Base-by-base conservation (phyloP, 2,329 filamentous ascomycete genomes). In the Botrytis paeoniae region DNA sequence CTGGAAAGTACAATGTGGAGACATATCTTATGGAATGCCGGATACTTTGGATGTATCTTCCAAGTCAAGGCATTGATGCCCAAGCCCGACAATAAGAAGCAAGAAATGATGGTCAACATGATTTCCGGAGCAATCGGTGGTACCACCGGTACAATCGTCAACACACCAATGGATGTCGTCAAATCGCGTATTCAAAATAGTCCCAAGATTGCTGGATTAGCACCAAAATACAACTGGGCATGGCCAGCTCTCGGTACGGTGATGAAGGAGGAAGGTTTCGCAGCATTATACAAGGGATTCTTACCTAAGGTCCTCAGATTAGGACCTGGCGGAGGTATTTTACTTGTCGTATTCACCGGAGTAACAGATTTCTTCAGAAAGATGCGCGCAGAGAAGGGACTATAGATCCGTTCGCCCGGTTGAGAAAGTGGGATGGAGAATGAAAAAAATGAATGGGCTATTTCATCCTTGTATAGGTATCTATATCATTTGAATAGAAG, bases 181-280 rank as follows among this genome's bases (percentile, higher is more conserved):
- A 99, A 99, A 89, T 97, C 93, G 77, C 92, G 96, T 76, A 99
- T 99, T 78, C 96, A 99, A 84, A 99, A 99, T 85, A 94, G 89
- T 72, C 87, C 93, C 77, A 95, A 93, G 86, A 85, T 97, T 57
- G 82, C 92, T n/a, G 96, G 96, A 8, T 86, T 89, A 71, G 84
- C 90, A 35, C 93, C 93, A 81, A 99, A 99, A 88, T 99, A 99
- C 86, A 98, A 98, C 89, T 99, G 96, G 96, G 96, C 96, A 45
- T 97, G 91, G 89, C 93, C 94, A 64, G 91, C 94, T 35, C 86
- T 98, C 69, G 91, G 88, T 73, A 96, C 93, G 12, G 93, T 99
- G 74, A 91, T 94, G 84, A 93, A 89, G 84, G 96, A 99, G 85
- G 96, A 99, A 84, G 96, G 96, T 8, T 95, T 97, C 81, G 84